A percentile compares a stretch with the other conserved stretches of the same genome.
Evolutionary conservation across 768 basidiomycete genomes (phyloP).

Genomic region (Phlebiopsis flavidoalba): DNA sequence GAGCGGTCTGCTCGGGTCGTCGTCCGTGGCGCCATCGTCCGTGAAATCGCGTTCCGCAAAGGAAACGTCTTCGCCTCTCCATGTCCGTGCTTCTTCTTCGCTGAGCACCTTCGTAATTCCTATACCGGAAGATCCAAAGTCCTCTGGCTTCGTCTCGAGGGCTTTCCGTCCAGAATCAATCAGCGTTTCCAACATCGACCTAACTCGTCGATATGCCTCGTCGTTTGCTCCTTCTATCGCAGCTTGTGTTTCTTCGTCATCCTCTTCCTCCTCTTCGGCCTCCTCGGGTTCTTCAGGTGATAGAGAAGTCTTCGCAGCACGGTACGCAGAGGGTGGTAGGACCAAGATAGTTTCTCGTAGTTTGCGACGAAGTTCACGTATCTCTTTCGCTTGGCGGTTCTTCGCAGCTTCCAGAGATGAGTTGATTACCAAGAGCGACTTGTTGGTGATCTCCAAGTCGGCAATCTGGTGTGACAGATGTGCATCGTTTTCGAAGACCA

Average conservation of each 20-base stretch:
- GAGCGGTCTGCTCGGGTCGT: conserved; percentile 10
- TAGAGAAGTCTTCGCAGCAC: conserved; percentile 48
- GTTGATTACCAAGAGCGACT: conserved; percentile 82
- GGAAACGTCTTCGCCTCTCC: conserved; percentile 31
- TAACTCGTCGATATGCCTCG: conserved; percentile 58
- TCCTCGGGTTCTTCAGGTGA: conserved; percentile 39
- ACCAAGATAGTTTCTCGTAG: conserved; percentile 78
- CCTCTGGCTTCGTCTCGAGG: conserved; percentile 51
- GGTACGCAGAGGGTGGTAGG: conserved; percentile 62
- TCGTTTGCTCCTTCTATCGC: conserved; percentile 35
- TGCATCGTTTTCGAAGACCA: neutral
- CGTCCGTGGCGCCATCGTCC: conserved; percentile 7
- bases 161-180: conserved; percentile 55
- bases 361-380: conserved; percentile 76
- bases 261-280: conserved; percentile 28
- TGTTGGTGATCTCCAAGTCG: conserved; percentile 88
- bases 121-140: conserved; percentile 39
- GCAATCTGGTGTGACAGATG: conserved; percentile 61
- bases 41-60: conserved; percentile 10
- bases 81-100: conserved; percentile 64
- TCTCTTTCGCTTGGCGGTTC: conserved; percentile 77
- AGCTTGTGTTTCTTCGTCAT: conserved; percentile 36
- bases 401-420: conserved; percentile 75
- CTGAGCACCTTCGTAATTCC: conserved; percentile 63
- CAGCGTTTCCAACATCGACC: conserved; percentile 56